These are phyloP conservation scores for Ophiocordyceps camponoti-rufipedis DNA, from an alignment of 2,329 filamentous ascomycete species.

Conservation along the genomic window DNA sequence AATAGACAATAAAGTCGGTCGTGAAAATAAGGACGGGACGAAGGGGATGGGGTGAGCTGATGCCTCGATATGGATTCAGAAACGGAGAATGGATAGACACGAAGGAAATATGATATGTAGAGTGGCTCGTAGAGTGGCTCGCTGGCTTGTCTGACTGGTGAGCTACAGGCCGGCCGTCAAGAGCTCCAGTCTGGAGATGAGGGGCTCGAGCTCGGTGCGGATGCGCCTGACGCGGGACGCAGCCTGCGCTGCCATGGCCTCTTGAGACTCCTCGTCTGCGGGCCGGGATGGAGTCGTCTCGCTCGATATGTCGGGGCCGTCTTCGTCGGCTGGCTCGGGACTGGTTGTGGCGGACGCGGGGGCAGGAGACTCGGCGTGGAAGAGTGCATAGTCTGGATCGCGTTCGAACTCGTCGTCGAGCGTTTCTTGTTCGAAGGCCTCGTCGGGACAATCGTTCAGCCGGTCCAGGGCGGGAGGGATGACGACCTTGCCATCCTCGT, in stretches of 20 bases:
- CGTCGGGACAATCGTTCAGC: slow-evolving; percentile 15
- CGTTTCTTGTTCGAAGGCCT: slow-evolving; percentile 5
- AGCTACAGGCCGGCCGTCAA: slow-evolving; percentile 15
- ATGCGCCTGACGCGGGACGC: slow-evolving; percentile 33
- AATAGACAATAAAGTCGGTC: too few species aligned
- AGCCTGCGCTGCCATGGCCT: slow-evolving; percentile 19
- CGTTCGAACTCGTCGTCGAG: slow-evolving; percentile 41
- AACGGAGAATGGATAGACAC: too few species aligned
- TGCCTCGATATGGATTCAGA: too few species aligned
- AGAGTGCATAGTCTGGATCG: slow-evolving; percentile 43
- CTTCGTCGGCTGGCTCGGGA: neutral
- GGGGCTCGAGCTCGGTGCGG: slow-evolving; percentile 17
- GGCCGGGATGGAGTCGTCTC: slow-evolving; percentile 39
- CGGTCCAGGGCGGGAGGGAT: slow-evolving; percentile 27
- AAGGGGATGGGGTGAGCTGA: too few species aligned
- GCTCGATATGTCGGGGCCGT: slow-evolving; percentile 25
- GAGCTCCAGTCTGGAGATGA: slow-evolving; percentile 18
- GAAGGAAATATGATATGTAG: too few species aligned
- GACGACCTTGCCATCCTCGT: slow-evolving; percentile 33
- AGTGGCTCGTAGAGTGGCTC: too few species aligned
- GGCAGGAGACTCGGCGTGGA: slow-evolving; percentile 23
- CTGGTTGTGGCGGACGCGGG: too few species aligned
- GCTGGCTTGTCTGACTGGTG: too few species aligned
- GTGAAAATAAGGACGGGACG: too few species aligned
- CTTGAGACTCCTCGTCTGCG: slow-evolving; percentile 36